Base-by-base conservation (phyloP, 116 monocot species). In the Iris pallida region DNA sequence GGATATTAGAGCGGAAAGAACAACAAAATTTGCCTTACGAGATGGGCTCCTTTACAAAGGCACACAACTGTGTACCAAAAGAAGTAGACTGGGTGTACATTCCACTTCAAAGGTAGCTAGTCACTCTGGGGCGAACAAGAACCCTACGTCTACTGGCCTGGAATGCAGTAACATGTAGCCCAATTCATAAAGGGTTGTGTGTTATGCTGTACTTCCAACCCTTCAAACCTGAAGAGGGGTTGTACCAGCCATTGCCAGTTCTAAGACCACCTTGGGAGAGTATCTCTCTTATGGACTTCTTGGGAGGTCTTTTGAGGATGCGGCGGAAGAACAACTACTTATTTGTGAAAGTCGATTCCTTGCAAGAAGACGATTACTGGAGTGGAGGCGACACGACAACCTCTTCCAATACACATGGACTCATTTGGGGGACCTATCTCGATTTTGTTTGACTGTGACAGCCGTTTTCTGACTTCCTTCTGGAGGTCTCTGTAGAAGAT, bases 291-390 rank as follows among this genome's bases (percentile, higher is more conserved):
- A 74, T 53, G 60, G 51, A 74, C 16, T 81, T 81, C 41, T 7
- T 76, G 3, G 55, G 69, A 5, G 69, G 63, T 5, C 16, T 69
- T 0, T 5, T n/a, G n/a, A n/a, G n/a, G n/a, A n/a, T 30, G 3
- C 2, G 12, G 16, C 30, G 61, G 10, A 65, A 74, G 5, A 13
- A 74, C 45, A 65, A 78, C 47, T 71, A 66, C 20, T 52, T 78
- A 14, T 78, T 51, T 70, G 70, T 78, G 3, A 59, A 74, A 8
- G 74, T 78, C 6, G 70, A 71, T 74, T 0, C 56, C 65, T 8
- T 74, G 65, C 20, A 78, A 69, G 16, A 78, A 74, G 54, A 67
- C 59, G 4, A 16, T 55, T 1, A 60, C 4, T 0, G 47, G 67
- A 7, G 71, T 57, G 8, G 65, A 71, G 15, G 30, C n/a, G 4